These are phyloP conservation scores for Cunninghamia lanceolata DNA, from an alignment of 75 land plant species.

Conservation along the genomic window DNA sequence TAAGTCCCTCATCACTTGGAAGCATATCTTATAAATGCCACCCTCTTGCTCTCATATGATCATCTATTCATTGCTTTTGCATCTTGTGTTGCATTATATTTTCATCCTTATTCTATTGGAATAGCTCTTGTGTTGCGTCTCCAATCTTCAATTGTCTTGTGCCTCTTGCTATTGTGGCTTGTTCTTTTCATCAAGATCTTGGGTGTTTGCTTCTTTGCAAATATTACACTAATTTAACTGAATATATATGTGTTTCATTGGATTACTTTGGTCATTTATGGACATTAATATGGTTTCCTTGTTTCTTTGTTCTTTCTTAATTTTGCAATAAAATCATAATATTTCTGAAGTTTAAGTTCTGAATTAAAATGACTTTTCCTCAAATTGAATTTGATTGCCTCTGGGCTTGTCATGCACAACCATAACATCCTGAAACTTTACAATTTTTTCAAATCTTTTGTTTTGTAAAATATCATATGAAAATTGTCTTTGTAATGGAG, in stretches of 20 bases:
- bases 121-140: no score
- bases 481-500: neutral
- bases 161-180: no score
- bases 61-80: no score
- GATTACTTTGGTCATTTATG: neutral
- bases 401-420: neutral
- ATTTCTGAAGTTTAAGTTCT: neutral
- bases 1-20: no score
- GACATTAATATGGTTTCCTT: neutral
- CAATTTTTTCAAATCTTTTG: neutral
- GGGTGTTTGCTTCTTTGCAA: no score
- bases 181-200: no score
- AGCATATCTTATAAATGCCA: no score
- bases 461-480: neutral
- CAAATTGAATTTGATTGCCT: neutral
- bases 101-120: no score
- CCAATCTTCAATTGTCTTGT: no score
- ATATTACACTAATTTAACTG: neutral
- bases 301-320: neutral
- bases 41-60: no score
- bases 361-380: neutral
- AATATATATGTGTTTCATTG: neutral
- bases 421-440: neutral
- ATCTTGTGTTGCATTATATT: no score
- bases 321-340: neutral